These are phyloP conservation scores for Cladophialophora carrionii DNA, from an alignment of 2,329 filamentous ascomycete genomes.

Conservation along the genomic window DNA sequence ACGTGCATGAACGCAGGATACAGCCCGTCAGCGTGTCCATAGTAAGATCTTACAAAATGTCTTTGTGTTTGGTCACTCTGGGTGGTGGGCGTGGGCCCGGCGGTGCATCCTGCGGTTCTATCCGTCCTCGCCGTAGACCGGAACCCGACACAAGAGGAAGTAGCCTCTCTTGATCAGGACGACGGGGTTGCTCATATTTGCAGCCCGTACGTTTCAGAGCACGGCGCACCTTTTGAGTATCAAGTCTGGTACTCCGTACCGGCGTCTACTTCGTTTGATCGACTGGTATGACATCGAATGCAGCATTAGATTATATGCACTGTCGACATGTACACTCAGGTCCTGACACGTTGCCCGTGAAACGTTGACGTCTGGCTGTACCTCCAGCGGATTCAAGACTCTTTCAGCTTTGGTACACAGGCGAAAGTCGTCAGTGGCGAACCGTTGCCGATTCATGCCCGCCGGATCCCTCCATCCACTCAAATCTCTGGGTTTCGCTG, in stretches of 20 bases:
- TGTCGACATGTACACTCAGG: constrained; percentile 3
- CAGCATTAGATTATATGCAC: not conserved
- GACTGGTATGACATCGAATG: not conserved
- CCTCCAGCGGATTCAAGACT: constrained; percentile 3
- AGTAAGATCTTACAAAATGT: constrained; percentile 15
- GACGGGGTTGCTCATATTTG: not conserved
- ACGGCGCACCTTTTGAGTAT: not conserved
- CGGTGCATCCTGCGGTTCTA: constrained; percentile 6
- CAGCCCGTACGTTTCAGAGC: not conserved
- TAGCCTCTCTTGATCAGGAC: constrained; percentile 1
- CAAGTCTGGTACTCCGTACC: not conserved
- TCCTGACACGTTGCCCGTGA: constrained; percentile 23
- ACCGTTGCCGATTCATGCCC: constrained; percentile 9
- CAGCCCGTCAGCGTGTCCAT: constrained; percentile 15
- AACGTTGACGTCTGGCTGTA: constrained; percentile 22
- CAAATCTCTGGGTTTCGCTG: not conserved
- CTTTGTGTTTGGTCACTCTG: not conserved
- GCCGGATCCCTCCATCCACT: constrained; percentile 8
- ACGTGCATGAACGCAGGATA: constrained; percentile 5
- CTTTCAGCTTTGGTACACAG: not conserved
- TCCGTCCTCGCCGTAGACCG: constrained; percentile 6
- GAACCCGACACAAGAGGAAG: not conserved
- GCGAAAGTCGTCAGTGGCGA: constrained; percentile 16
- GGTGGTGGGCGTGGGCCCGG: not conserved
- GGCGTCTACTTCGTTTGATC: not conserved